Evolutionary conservation across 1,139 yeast genomes (phyloP).

Genomic region (Kodamaea arcana): DNA sequence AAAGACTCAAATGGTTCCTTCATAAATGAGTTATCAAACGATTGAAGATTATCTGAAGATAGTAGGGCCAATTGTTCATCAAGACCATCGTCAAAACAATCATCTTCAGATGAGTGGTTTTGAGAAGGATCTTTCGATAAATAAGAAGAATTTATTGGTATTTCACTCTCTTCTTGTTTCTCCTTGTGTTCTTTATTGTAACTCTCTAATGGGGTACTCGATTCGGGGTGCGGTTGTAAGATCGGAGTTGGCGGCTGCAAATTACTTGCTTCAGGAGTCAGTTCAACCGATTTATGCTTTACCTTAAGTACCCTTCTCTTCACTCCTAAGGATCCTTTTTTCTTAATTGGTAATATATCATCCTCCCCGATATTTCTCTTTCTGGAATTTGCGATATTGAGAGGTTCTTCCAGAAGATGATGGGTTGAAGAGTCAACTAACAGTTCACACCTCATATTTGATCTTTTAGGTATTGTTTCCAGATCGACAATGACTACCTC

Average conservation of each 20-base stretch:
- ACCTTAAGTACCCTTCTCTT: constrained; percentile 1
- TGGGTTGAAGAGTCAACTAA: too few species aligned
- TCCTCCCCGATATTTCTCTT: not conserved
- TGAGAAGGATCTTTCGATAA: not conserved
- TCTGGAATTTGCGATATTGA: not conserved
- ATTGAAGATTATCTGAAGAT: constrained; percentile 3
- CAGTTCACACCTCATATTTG: too few species aligned
- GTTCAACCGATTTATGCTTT: not conserved
- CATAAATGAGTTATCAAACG: too few species aligned
- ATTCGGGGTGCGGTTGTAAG: not conserved
- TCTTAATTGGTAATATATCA: constrained; percentile 6
- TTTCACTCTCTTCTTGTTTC: too few species aligned
- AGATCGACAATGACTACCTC: not conserved
- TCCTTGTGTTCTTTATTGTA: too few species aligned
- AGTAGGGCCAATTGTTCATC: constrained; percentile 21
- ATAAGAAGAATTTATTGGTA: not conserved
- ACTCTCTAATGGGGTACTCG: not conserved
- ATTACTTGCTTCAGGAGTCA: not conserved
- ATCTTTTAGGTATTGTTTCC: too few species aligned
- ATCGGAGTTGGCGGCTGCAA: not conserved
- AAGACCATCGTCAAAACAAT: constrained; percentile 27
- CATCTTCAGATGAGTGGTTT: constrained; percentile 12
- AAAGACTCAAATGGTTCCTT: too few species aligned
- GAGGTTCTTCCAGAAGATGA: not conserved
- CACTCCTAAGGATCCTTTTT: constrained; percentile 9